Conservation (phyloP, 148 eudicot genomes). For the Limonium bicolor region DNA sequence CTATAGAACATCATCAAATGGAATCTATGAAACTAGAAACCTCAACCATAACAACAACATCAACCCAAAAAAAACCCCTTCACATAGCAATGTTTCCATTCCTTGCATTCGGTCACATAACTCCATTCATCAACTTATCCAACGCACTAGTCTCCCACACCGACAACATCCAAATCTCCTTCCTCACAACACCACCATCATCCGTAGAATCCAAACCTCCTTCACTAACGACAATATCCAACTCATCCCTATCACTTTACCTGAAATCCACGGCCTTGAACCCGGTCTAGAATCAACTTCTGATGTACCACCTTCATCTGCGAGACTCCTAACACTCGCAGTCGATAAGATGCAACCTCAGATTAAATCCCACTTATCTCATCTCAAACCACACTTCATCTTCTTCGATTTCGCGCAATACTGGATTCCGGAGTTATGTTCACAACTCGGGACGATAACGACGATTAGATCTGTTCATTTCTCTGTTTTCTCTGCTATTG, state of each 20-base stretch:
- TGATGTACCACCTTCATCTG: constrained; percentile 8
- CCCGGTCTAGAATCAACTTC: constrained; percentile 26
- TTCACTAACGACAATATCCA: constrained; percentile 9
- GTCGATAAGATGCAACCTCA: constrained; percentile 42
- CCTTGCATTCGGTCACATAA: constrained; percentile 53
- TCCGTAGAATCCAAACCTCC: constrained; percentile 15
- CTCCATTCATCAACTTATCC: constrained; percentile 38
- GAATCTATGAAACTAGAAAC: too few relatives aligned
- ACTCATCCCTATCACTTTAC: constrained; percentile 24
- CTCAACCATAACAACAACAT: too few relatives aligned
- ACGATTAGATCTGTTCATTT: constrained; percentile 23
- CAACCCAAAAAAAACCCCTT: background rate
- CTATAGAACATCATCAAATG: too few relatives aligned
- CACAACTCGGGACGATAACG: constrained; percentile 18
- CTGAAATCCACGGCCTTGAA: constrained; percentile 21
- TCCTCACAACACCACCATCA: constrained; percentile 25
- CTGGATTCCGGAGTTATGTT: constrained; percentile 34
- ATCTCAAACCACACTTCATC: constrained; percentile 24
- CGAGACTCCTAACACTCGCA: constrained; percentile 28
- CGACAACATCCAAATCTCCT: constrained; percentile 21
- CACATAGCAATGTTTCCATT: constrained; percentile 43
- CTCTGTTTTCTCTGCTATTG: constrained; percentile 24
- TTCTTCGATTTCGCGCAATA: constrained; percentile 31
- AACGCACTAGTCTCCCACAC: constrained; percentile 32
- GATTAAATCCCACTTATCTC: constrained; percentile 14